Conservation (phyloP, 1,284 basidiomycete genomes). For the Trametes sp. region DNA sequence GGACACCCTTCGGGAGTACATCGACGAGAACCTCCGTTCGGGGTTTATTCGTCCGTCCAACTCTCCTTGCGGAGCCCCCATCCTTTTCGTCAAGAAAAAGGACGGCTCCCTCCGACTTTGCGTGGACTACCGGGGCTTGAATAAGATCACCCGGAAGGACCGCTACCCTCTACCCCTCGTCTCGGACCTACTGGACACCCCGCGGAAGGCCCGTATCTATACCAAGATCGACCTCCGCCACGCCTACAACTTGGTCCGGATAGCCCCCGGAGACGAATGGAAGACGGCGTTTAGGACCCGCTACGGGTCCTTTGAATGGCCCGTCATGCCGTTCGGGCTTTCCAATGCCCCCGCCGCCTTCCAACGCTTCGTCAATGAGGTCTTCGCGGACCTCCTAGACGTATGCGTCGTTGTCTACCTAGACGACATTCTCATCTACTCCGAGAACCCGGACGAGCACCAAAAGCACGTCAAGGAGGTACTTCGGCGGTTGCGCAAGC, state of each 20-base stretch:
- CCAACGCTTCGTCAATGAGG: slow-evolving; percentile 34
- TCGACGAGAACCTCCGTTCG: no score
- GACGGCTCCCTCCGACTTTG: slow-evolving; percentile 47
- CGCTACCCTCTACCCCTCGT: no score
- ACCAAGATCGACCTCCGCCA: slow-evolving; percentile 42
- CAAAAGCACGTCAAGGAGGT: slow-evolving; percentile 35
- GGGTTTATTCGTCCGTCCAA: slow-evolving; percentile 46
- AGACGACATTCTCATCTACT: slow-evolving; percentile 39
- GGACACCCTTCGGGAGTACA: slow-evolving; percentile 43
- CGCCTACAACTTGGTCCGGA: slow-evolving; percentile 43
- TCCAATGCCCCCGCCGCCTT: slow-evolving; percentile 39
- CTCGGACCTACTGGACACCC: no score
- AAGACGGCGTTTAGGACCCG: slow-evolving; percentile 47
- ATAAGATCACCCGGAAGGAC: slow-evolving; percentile 48
- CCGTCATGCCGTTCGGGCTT: slow-evolving; percentile 47
- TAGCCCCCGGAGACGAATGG: slow-evolving; percentile 40
- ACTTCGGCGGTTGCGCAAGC: no score
- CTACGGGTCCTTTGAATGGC: slow-evolving; percentile 46
- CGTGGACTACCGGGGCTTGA: slow-evolving; percentile 54
- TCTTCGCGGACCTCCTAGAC: slow-evolving; percentile 37
- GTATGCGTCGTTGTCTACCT: slow-evolving; percentile 35
- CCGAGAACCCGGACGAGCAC: slow-evolving; percentile 34
- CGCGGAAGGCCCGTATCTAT: no score
- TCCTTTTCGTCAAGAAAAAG: slow-evolving; percentile 55
- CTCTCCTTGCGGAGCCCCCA: slow-evolving; percentile 46